Evolutionary conservation across 2,329 filamentous ascomycete genomes (phyloP), one percentile per base, ranked within the genome.

Genomic region (Cercospora beticola): DNA sequence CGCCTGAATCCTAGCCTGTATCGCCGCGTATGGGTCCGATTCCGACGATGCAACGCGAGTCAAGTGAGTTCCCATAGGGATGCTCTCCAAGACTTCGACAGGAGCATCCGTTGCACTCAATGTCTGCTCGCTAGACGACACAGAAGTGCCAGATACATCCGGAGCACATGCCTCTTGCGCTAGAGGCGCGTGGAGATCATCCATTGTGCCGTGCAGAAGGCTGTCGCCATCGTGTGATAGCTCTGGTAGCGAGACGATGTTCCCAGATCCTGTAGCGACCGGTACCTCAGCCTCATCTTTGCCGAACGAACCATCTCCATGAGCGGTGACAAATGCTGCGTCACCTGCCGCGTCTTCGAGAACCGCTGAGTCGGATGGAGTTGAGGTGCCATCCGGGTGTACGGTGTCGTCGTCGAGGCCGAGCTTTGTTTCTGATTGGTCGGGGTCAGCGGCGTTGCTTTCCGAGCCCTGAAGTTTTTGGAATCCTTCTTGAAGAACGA

Each of bases 1-100:
- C 30, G 77, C 77, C 57, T 75, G 76, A 18, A 78, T 78, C 43
- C 76, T 72, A 57, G 76, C 76, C 65, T 78, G 76, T 30, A 78
- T 78, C 28, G 75, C 74, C 5, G 76, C 76, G 68, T 73, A 78
- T 14, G 77, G 76, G 59, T 78, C 72, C 14, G 59, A 21, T 12
- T 60, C 66, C n/a, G 62, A 46, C 10, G 54, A 65, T n/a, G 52
- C 21, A 18, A 59, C 33, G 31, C 54, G 62, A 59, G 33, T 49
- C 52, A 65, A 46, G 54, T 58, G 49, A n/a, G 14, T 28, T n/a
- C 18, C 52, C 5, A 12, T 18, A 36, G 49, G 31, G 6, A 18
- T 36, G 52, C 46, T 46, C 18, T 21, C 23, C 4, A 18, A 7
- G 62, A 49, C 31, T 52, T 59, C 49, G 28, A 14, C n/a, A 52